Conservation (phyloP, 495 filamentous ascomycete genomes). For the Penicillium maclennaniae region DNA sequence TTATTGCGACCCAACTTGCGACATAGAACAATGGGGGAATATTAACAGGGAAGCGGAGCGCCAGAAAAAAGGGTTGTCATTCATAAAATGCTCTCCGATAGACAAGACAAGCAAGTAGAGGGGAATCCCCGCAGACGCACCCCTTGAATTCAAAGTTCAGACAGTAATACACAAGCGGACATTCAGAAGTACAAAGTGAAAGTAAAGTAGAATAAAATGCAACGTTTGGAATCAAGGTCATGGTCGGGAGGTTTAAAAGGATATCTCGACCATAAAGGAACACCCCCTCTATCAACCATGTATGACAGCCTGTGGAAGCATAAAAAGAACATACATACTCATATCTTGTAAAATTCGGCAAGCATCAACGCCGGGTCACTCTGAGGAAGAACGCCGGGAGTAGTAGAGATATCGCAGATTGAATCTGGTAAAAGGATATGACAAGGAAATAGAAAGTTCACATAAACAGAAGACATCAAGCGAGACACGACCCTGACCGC, state of each 20-base stretch:
- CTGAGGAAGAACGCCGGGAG: slow-evolving; percentile 10
- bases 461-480: slow-evolving; percentile 12
- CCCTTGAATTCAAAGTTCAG: neutral
- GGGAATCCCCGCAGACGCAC: neutral
- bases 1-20: neutral
- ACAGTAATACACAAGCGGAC: slow-evolving; percentile 15
- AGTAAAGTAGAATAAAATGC: slow-evolving; percentile 2
- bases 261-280: neutral
- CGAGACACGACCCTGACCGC: slow-evolving; percentile 21
- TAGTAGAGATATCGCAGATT: slow-evolving; percentile 17
- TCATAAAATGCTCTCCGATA: neutral
- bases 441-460: slow-evolving; percentile 7
- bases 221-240: neutral
- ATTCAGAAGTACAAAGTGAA: slow-evolving; percentile 10
- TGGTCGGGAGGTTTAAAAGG: slow-evolving; percentile 1
- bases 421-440: neutral
- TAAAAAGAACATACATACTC: slow-evolving; percentile 22
- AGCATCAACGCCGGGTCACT: slow-evolving; percentile 12
- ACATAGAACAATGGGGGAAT: slow-evolving; percentile 3
- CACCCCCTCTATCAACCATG: slow-evolving; percentile 21
- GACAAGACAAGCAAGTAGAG: slow-evolving; percentile 3
- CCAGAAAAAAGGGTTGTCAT: slow-evolving; percentile 1
- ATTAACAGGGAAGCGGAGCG: slow-evolving; percentile 10
- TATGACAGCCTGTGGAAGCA: slow-evolving; percentile 18
- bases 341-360: slow-evolving; percentile 19